phyloP scores from a whole-genome alignment of 2,329 filamentous ascomycete species.

The Colletotrichum sp. region DNA sequence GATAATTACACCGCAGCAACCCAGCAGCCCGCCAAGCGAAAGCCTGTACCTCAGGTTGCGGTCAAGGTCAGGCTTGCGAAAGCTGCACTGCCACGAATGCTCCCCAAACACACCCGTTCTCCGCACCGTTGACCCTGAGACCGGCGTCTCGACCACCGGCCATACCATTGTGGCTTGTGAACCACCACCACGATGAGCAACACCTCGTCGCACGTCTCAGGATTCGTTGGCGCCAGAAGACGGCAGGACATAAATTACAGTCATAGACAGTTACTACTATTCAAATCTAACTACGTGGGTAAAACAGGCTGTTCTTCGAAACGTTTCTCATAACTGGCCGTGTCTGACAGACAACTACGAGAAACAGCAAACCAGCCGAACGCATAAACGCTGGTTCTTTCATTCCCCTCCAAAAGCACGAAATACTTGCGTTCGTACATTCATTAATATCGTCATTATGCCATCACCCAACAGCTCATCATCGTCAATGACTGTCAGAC shows the following conservation, averaged over 20 bases:
- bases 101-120: background rate
- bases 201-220: background rate
- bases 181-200: background rate
- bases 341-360: background rate
- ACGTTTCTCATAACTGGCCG: background rate
- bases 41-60: background rate
- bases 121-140: slow-evolving; percentile 17
- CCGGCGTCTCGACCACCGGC: background rate
- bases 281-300: slow-evolving; percentile 8
- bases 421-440: slow-evolving; percentile 15
- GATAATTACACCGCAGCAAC: background rate
- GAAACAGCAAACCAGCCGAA: background rate
- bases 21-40: background rate
- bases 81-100: slow-evolving; percentile 9
- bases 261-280: slow-evolving; percentile 16
- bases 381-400: background rate
- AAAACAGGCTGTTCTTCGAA: slow-evolving; percentile 8
- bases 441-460: slow-evolving; percentile 22
- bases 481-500: slow-evolving; percentile 9
- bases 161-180: background rate
- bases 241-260: background rate
- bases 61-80: background rate
- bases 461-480: slow-evolving; percentile 13
- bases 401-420: slow-evolving; percentile 13
- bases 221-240: background rate